Conservation (phyloP, 495 filamentous ascomycete genomes). For the Rhypophila decipiens region DNA sequence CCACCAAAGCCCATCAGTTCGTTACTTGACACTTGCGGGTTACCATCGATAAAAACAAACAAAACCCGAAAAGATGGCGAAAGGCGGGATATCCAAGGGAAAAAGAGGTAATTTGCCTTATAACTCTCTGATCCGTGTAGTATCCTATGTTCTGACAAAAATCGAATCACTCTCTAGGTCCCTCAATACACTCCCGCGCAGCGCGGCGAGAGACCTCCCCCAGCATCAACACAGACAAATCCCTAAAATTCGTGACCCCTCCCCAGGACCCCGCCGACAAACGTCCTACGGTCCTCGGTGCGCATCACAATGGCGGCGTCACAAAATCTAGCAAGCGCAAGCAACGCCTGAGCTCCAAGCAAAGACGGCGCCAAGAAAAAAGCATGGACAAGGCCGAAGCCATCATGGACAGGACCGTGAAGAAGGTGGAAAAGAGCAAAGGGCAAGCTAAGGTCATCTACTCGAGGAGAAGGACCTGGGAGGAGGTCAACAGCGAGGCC, state of each 20-base stretch:
- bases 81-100: slow-evolving; percentile 33
- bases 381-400: slow-evolving; percentile 67
- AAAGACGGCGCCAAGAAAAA: slow-evolving; percentile 62
- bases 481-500: slow-evolving; percentile 49
- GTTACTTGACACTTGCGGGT: too few species aligned
- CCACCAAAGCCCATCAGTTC: too few species aligned
- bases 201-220: slow-evolving; percentile 67
- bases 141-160: too few species aligned
- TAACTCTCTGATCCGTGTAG: not conserved
- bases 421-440: slow-evolving; percentile 63
- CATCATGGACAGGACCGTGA: slow-evolving; percentile 60
- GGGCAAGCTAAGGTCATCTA: slow-evolving; percentile 54
- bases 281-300: slow-evolving; percentile 55
- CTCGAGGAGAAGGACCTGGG: slow-evolving; percentile 49
- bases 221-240: slow-evolving; percentile 69
- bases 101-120: slow-evolving; percentile 26
- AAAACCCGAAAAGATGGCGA: slow-evolving; percentile 26
- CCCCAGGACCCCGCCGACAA: slow-evolving; percentile 41
- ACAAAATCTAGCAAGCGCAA: slow-evolving; percentile 58
- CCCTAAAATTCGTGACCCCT: slow-evolving; percentile 54
- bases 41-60: not conserved
- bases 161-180: too few species aligned
- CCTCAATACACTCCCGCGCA: slow-evolving; percentile 60
- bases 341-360: slow-evolving; percentile 54
- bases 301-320: slow-evolving; percentile 57